Percentiles rank a stretch among this genome's conserved stretches.
Evolutionary conservation across 495 filamentous ascomycete species (phyloP).

Genomic region (Lophium mytilinum): DNA sequence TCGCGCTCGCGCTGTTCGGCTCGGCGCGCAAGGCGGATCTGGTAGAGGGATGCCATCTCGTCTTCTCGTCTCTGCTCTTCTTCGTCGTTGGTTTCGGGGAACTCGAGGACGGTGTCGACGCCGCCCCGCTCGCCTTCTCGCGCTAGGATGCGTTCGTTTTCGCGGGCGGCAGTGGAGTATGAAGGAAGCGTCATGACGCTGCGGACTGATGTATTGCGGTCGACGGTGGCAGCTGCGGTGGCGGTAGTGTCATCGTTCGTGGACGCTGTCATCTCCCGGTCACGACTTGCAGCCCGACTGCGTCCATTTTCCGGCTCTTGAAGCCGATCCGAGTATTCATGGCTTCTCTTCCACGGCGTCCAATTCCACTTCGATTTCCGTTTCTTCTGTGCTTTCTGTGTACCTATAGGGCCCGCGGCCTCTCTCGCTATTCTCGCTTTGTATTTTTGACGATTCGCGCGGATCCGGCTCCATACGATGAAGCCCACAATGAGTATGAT

Average conservation of each 20-base stretch:
- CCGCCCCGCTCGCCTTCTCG: conserved; percentile 82
- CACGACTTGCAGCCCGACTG: conserved; percentile 10
- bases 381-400: not conserved
- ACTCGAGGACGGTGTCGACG: conserved; percentile 86
- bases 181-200: conserved; percentile 87
- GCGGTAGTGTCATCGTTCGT: conserved; percentile 1
- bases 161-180: conserved; percentile 61
- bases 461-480: not conserved
- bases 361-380: conserved; percentile 14
- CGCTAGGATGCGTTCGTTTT: conserved; percentile 76
- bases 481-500: not conserved
- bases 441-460: not conserved
- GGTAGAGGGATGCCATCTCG: conserved; percentile 88
- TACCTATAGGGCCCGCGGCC: conserved; percentile 1
- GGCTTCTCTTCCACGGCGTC: not conserved
- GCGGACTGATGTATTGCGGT: conserved; percentile 77
- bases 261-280: conserved; percentile 18
- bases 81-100: conserved; percentile 61
- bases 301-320: conserved; percentile 16
- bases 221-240: conserved; percentile 42
- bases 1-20: conserved; percentile 70
- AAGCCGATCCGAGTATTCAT: conserved; percentile 13
- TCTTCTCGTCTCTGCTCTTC: conserved; percentile 77
- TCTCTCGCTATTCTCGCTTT: not conserved
- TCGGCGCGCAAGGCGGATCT: conserved; percentile 73